Conservation (phyloP, 2,329 filamentous ascomycete genomes). For the Ceratocystis destructans region DNA sequence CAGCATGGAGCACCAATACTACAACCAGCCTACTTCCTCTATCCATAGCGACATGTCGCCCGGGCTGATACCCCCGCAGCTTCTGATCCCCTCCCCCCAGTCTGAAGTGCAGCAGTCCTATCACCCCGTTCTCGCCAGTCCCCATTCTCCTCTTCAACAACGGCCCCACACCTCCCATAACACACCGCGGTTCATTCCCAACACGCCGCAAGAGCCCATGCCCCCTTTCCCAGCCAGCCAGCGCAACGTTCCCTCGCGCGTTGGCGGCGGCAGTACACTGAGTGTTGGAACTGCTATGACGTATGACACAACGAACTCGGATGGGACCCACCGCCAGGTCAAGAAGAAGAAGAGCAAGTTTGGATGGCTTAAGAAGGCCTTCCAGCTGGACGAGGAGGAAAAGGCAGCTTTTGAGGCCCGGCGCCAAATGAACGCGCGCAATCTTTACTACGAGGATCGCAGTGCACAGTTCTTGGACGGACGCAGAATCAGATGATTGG, state of each 20-base stretch:
- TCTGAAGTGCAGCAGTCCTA: slow-evolving; percentile 39
- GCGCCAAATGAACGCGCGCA: slow-evolving; percentile 32
- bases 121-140: slow-evolving; percentile 47
- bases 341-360: slow-evolving; percentile 57
- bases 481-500: slow-evolving; percentile 23
- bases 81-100: slow-evolving; percentile 25
- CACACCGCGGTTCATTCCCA: slow-evolving; percentile 20
- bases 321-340: slow-evolving; percentile 28
- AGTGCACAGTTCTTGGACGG: slow-evolving; percentile 45
- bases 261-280: slow-evolving; percentile 43
- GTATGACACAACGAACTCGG: slow-evolving; percentile 26
- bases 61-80: neutral
- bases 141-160: slow-evolving; percentile 50
- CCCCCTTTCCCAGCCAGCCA: slow-evolving; percentile 28
- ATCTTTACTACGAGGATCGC: slow-evolving; percentile 37
- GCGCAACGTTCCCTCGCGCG: slow-evolving; percentile 38
- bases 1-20: slow-evolving; percentile 31
- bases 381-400: slow-evolving; percentile 51
- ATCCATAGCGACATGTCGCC: slow-evolving; percentile 21
- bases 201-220: slow-evolving; percentile 15
- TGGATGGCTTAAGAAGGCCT: slow-evolving; percentile 55
- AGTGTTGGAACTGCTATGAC: slow-evolving; percentile 40
- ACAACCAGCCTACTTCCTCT: slow-evolving; percentile 28
- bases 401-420: slow-evolving; percentile 44
- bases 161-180: slow-evolving; percentile 39